Percentiles rank a stretch among this genome's conserved stretches.
Evolutionary conservation across 352 stramenopile species (phyloP).

Genomic region (Heterotrichella gracilis): DNA sequence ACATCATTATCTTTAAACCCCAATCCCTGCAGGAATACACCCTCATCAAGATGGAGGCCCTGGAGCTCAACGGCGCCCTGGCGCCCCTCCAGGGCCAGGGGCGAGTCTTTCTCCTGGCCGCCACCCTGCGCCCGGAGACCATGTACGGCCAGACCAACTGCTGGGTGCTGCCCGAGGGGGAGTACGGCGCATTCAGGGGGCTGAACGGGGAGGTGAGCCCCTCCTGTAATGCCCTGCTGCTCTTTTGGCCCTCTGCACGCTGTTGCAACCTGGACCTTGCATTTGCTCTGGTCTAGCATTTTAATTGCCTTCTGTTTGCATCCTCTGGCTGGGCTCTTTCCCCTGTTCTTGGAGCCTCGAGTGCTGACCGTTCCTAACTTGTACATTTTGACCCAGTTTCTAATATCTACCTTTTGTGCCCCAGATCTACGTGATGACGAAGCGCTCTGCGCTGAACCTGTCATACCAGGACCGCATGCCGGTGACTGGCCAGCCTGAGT

Average conservation of each 20-base stretch:
- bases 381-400: too few species aligned
- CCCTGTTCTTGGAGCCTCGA: too few species aligned
- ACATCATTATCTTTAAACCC: too few species aligned
- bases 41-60: constrained; percentile 74
- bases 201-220: constrained; percentile 54
- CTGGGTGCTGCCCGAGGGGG: constrained; percentile 84
- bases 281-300: too few species aligned
- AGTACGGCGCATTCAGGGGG: constrained; percentile 95
- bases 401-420: too few species aligned
- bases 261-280: too few species aligned
- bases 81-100: constrained; percentile 24
- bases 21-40: constrained; percentile 99
- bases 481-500: constrained; percentile 40
- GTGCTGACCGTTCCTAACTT: too few species aligned
- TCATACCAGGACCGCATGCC: constrained; percentile 22
- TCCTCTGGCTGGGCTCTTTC: too few species aligned
- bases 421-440: constrained; percentile 40
- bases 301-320: too few species aligned
- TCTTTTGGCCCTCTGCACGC: too few species aligned
- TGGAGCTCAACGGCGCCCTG: constrained; percentile 36
- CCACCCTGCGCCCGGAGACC: constrained; percentile 89
- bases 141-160: constrained; percentile 99
- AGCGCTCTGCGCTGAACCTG: constrained; percentile 23
- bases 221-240: constrained; percentile 46
- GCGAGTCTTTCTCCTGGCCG: constrained; percentile 71